These are phyloP conservation scores for Sphaerulina musiva DNA, from an alignment of 2,329 filamentous ascomycete species.

Conservation along the genomic window DNA sequence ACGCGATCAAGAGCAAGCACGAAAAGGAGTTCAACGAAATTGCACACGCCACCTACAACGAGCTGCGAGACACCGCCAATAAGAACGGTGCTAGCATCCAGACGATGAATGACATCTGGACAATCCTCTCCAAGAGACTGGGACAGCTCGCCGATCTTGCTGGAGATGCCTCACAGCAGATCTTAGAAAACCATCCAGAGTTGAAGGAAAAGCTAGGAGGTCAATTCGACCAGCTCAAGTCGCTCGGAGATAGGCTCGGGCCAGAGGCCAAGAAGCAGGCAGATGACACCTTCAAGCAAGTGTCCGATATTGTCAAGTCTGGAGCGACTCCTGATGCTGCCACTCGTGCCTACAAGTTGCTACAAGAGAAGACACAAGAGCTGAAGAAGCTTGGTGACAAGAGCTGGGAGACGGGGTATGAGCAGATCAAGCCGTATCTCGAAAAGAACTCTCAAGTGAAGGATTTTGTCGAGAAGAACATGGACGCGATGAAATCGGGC, in stretches of 20 bases:
- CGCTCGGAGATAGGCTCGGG: constrained; percentile 62
- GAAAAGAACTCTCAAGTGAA: constrained; percentile 73
- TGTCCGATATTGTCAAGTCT: constrained; percentile 56
- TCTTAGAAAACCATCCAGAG: constrained; percentile 66
- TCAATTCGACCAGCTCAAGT: constrained; percentile 61
- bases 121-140: constrained; percentile 57
- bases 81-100: constrained; percentile 58
- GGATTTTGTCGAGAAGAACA: constrained; percentile 64
- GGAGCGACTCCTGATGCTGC: constrained; percentile 55
- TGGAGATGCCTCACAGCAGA: constrained; percentile 56
- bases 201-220: constrained; percentile 66
- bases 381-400: constrained; percentile 63
- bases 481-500: constrained; percentile 59
- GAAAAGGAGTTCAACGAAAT: constrained; percentile 64
- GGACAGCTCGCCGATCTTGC: constrained; percentile 56
- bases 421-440: constrained; percentile 64
- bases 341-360: constrained; percentile 50
- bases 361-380: constrained; percentile 64
- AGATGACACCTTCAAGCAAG: constrained; percentile 62
- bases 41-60: constrained; percentile 59
- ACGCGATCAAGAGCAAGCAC: constrained; percentile 61
- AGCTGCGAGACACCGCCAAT: constrained; percentile 54
- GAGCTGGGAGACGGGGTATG: constrained; percentile 61
- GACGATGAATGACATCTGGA: constrained; percentile 55
- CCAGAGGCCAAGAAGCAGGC: constrained; percentile 72